Conservation (phyloP, 345 rosid species). For the Melaleuca quinquenervia region DNA sequence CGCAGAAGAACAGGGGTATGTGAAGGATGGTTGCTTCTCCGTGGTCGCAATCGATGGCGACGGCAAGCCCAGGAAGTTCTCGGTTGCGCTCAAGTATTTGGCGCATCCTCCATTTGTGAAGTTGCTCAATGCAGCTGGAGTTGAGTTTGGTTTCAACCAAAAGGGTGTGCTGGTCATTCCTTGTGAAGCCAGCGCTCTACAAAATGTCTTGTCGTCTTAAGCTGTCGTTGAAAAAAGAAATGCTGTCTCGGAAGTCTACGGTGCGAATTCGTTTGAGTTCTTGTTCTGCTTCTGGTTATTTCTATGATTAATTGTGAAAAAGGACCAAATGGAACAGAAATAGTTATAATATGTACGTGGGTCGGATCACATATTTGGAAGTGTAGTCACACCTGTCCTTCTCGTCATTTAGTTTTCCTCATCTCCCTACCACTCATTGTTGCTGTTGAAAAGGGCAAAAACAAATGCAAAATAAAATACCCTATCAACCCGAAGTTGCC, state of each 20-base stretch:
- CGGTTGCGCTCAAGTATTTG: background rate
- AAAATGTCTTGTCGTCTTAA: background rate
- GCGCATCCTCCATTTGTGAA: background rate
- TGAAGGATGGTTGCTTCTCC: background rate
- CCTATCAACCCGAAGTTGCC: background rate
- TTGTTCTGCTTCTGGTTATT: background rate
- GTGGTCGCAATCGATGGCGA: background rate
- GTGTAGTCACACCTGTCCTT: background rate
- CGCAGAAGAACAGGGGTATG: background rate
- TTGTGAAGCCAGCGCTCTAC: background rate
- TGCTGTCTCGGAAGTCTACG: background rate
- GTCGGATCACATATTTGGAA: background rate
- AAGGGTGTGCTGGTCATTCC: background rate
- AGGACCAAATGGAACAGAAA: background rate
- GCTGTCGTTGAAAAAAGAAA: background rate
- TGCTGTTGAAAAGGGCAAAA: background rate
- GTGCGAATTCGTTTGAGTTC: background rate
- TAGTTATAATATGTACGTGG: background rate
- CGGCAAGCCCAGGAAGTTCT: background rate
- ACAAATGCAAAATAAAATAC: background rate
- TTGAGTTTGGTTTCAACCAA: background rate
- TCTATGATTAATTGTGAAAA: background rate
- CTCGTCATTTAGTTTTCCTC: background rate
- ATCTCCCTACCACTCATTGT: background rate
- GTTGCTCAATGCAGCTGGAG: background rate